A percentile compares a stretch with the other conserved stretches of the same genome.
These are phyloP conservation scores for Diaporthe sp. DNA, from an alignment of 2,329 filamentous ascomycete genomes.

Conservation along the genomic window DNA sequence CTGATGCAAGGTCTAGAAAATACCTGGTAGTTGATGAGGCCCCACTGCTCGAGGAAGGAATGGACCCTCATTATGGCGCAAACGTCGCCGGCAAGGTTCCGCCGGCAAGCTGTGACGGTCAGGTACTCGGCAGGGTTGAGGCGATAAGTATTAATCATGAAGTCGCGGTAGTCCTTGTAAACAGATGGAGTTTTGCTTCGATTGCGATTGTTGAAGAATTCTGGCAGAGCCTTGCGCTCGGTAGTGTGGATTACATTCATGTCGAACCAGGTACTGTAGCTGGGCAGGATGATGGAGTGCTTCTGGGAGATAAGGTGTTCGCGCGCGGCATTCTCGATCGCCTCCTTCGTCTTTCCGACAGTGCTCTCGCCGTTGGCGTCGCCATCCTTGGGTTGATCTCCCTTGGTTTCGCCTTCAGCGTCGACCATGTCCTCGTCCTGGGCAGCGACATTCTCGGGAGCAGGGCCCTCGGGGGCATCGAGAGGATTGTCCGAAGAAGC, in stretches of 20 bases:
- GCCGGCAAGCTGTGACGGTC: constrained; percentile 94
- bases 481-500: constrained; percentile 72
- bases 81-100: constrained; percentile 96
- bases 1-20: not conserved
- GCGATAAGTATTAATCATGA: constrained; percentile 99
- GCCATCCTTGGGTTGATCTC: constrained; percentile 55
- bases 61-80: constrained; percentile 99
- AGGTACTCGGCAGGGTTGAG: constrained; percentile 96
- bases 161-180: constrained; percentile 99
- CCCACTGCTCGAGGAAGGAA: constrained; percentile 98
- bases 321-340: constrained; percentile 86
- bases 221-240: constrained; percentile 93
- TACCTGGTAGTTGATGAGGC: constrained; percentile 98
- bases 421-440: constrained; percentile 89
- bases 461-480: constrained; percentile 75
- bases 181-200: constrained; percentile 97
- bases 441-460: constrained; percentile 69
- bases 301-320: constrained; percentile 94
- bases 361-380: constrained; percentile 62
- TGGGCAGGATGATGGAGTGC: constrained; percentile 95
- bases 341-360: constrained; percentile 78
- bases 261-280: constrained; percentile 99
- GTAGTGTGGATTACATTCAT: constrained; percentile 93
- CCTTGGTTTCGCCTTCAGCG: constrained; percentile 55
- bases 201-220: constrained; percentile 99